Base-by-base conservation (phyloP, 352 stramenopile species). In the Pythium chondricola region DNA sequence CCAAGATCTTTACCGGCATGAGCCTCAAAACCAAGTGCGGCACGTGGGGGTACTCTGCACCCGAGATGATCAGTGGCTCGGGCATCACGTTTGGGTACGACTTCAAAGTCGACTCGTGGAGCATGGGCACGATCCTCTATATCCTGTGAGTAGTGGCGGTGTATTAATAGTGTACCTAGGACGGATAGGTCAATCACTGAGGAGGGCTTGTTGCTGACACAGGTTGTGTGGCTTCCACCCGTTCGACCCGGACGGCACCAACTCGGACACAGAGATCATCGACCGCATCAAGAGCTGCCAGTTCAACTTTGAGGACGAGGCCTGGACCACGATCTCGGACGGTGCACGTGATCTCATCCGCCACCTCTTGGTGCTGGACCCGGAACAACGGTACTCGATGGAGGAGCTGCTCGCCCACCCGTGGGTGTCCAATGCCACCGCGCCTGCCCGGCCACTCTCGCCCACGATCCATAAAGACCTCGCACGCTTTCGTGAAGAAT, bases 71-170 rank as follows among this genome's bases (percentile, higher is more conserved):
- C 48, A 87, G 67, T 13, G 81, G 81, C 3, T 87, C 75, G 6
- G 77, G 65, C 11, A 55, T 74, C 7, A 57, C 64, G 14, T 91
- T 91, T 38, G 74, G 76, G 9, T 94, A 92, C 52, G 77, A 92
- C 48, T 79, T 63, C 29, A 93, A 93, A 42, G 83, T 93, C 17
- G 83, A 94, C 38, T 86, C 83, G 27, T 94, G 83, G 83, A 90
- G 81, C 53, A 62, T 94, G n/a, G 83, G 83, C 32, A 88, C 77
- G 2, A 89, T 92, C 33, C 47, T 94, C 40, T 92, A 94, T 59
- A 94, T 92, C 61, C 52, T 94, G 71, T 83, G 45, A 32, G 65
- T 61, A 7, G 3, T 40, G 5, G 14, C n/a, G 9, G 8, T 7
- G n/a, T 33, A 33, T 33, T 33, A 33, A 33, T 33, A 33, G 9